phyloP scores from a whole-genome alignment of 1,284 basidiomycete species.

The Ustilago cynodontis region DNA sequence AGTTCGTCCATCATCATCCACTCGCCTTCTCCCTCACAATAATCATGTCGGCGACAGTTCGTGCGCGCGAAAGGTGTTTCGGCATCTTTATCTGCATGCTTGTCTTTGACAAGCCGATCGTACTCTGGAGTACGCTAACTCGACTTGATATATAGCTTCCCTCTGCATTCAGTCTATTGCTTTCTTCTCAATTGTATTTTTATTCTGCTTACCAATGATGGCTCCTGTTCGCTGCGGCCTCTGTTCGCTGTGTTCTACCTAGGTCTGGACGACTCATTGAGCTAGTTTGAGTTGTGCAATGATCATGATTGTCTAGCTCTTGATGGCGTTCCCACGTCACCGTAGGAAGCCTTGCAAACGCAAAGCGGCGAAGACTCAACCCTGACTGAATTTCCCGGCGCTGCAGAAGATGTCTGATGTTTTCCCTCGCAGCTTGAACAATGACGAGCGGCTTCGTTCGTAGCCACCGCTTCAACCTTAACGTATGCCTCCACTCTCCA shows the following conservation, averaged over 20 bases:
- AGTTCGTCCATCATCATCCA: conserved; percentile 36
- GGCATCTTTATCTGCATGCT: background rate
- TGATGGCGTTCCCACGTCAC: background rate
- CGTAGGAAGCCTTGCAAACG: background rate
- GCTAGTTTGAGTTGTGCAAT: background rate
- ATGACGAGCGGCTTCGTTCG: background rate
- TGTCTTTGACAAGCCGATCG: background rate
- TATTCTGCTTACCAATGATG: background rate
- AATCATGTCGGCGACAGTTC: background rate
- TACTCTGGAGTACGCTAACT: background rate
- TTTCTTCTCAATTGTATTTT: conserved; percentile 5
- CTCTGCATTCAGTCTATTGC: background rate
- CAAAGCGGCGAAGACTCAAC: background rate
- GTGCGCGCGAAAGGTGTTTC: background rate
- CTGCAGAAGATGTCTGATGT: background rate
- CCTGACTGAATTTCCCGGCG: background rate
- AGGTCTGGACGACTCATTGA: background rate
- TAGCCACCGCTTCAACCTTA: background rate
- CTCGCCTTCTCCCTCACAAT: background rate
- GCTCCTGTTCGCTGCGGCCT: background rate
- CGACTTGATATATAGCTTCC: background rate
- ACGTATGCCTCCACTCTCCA: conserved; percentile 5
- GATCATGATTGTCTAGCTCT: background rate
- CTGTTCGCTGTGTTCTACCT: background rate
- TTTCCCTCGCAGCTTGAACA: background rate